Base-by-base conservation (phyloP, 768 basidiomycete genomes). In the Xerocomellus amylosporus region DNA sequence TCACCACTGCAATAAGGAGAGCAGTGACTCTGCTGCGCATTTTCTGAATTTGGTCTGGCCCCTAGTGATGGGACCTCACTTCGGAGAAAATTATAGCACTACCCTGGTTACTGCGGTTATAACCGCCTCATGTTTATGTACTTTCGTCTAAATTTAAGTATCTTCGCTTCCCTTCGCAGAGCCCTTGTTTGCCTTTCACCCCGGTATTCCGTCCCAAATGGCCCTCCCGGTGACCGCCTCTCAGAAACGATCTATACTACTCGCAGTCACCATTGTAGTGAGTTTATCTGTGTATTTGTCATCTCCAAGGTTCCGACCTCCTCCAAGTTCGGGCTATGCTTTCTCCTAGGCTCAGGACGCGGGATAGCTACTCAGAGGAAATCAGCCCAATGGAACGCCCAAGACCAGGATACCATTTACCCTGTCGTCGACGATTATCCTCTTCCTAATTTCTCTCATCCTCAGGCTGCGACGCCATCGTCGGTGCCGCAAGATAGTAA, bases 241-340 rank as follows among this genome's bases (percentile, higher is more conserved):
- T 24, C 68, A 71, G 46, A 71, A 64, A 42, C 66, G 68, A 13
- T 68, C 68, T 10, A 41, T 70, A 26, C 45, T 71, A 0, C 58
- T 69, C 17, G 68, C 70, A 3, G 36, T 59, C 49, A 46, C 66
- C 38, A 40, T 70, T 13, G 19, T 70, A 33, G 68, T 71, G n/a
- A 56, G 68, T 56, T 8, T 8, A 1, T 31, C n/a, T 2, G 5
- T 17, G 8, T 17, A 10, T 33, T 14, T 20, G 12, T 10, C 30
- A 30, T 15, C 14, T 22, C 20, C 55, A 13, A 17, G n/a, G 0
- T 31, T 20, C 13, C 19, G 15, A 46, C 40, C n/a, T 30, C 49
- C 47, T 36, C 15, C 28, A 22, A 69, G 67, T 12, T 58, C 17
- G 49, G 42, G 8, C n/a, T 68, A 3, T 69, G 53, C 53, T 60